phyloP scores from a whole-genome alignment of 345 rosid species.

The Syzygium oleosum region DNA sequence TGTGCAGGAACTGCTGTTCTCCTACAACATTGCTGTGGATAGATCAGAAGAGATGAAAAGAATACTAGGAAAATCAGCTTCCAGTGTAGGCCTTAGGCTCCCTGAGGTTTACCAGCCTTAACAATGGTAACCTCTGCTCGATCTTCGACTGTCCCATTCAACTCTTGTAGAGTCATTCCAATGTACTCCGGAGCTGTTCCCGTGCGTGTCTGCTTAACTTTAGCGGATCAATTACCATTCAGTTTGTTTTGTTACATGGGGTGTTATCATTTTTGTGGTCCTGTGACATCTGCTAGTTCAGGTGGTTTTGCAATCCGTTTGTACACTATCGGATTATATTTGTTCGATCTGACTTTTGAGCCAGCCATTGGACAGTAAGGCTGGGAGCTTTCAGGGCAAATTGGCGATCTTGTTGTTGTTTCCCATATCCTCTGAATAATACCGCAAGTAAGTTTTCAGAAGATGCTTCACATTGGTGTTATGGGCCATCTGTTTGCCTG shows the following conservation, averaged over 20 bases:
- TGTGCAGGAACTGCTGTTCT: constrained; percentile 70
- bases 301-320: not conserved
- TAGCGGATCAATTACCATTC: not conserved
- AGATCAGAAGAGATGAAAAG: constrained; percentile 76
- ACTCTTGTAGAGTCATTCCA: not conserved
- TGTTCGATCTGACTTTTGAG: not conserved
- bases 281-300: not conserved
- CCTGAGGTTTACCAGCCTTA: constrained; percentile 71
- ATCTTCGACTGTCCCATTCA: not conserved
- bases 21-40: constrained; percentile 89
- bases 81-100: constrained; percentile 89
- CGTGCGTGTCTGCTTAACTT: not conserved
- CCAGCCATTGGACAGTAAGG: not conserved
- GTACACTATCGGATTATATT: not conserved
- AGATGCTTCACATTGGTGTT: not conserved
- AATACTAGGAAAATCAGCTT: constrained; percentile 72
- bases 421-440: not conserved
- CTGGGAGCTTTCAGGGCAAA: not conserved
- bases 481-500: not conserved
- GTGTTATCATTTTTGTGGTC: not conserved
- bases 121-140: not conserved
- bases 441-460: not conserved
- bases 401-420: not conserved
- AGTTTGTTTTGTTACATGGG: not conserved
- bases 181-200: not conserved